Base-by-base conservation (phyloP, 2,329 filamentous ascomycete genomes). In the Leptosphaerulina australis region DNA sequence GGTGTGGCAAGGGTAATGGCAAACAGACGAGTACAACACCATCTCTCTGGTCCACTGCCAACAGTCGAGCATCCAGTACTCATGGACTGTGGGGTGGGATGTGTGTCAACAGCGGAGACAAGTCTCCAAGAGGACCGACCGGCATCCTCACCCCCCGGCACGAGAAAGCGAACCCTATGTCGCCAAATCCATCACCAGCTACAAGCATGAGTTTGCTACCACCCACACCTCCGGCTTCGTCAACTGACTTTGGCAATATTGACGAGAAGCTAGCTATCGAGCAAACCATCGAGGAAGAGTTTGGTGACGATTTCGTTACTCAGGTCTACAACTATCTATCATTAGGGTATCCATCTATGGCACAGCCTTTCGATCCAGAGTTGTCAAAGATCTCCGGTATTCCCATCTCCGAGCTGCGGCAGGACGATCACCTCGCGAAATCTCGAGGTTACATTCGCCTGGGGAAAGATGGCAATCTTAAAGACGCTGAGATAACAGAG, bases 321-420 rank as follows among this genome's bases (percentile, higher is more conserved):
- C 93, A 97, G 73, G 92, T 97, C 6, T 97, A 95, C 80, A 97
- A 97, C 72, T 97, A 97, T 72, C 81, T 97, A 12, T 96, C 91
- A 0, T 81, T 97, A 4, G 93, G 93, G 4, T 97, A 97, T 71
- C 92, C 93, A 3, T 87, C 90, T 25, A 85, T 91, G 64, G 93
- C 92, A 9, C 84, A 88, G 17, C 82, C 84, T 28, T 97, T 90
- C 66, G 93, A 97, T 67, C 82, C 86, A 9, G 93, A 97, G 76
- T 79, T 97, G 15, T 84, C 86, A 60, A 90, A 88, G 68, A 95
- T 97, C 48, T 88, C 87, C 24, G 80, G 82, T 8, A 85, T 96
- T 5, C 69, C 83, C 0, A 68, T 93, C 6, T 77, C 81, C 2
- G 87, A 92, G 45, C 80, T 97, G 35, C 78, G 86, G 56, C 79